phyloP scores from a whole-genome alignment of 2,329 filamentous ascomycete species.

The Fusarium tuaranense region DNA sequence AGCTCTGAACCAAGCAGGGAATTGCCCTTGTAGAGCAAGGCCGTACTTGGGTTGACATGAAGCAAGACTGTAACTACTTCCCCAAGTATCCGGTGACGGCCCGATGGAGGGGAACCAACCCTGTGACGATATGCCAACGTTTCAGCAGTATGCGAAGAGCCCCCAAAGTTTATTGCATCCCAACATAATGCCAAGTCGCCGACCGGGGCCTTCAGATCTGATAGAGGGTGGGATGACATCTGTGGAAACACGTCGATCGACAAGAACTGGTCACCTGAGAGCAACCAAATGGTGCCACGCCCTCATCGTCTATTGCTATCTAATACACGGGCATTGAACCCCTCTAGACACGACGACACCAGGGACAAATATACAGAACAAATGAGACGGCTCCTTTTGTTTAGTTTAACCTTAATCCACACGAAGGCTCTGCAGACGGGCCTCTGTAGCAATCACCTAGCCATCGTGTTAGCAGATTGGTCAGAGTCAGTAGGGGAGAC shows the following conservation, averaged over 20 bases:
- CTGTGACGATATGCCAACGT: not conserved
- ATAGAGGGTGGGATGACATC: not conserved
- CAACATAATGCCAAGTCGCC: not conserved
- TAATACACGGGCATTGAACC: conserved; percentile 50
- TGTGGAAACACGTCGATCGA: not conserved
- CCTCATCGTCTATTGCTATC: conserved; percentile 51
- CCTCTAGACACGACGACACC: conserved; percentile 44
- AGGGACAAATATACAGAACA: conserved; percentile 52
- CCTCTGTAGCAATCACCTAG: conserved; percentile 90
- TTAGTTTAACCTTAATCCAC: conserved; percentile 69
- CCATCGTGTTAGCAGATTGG: conserved; percentile 28
- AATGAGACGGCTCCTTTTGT: conserved; percentile 45
- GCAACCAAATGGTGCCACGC: conserved; percentile 31
- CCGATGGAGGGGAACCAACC: not conserved
- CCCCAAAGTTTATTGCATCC: not conserved
- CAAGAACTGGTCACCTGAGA: not conserved
- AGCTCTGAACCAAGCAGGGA: not conserved
- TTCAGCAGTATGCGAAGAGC: not conserved
- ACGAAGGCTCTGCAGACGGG: conserved; percentile 86
- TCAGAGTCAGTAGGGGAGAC: not conserved
- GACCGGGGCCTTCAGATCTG: not conserved
- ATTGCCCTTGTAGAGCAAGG: not conserved
- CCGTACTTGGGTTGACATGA: not conserved
- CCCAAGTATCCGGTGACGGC: not conserved
- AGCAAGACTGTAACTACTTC: not conserved